These are phyloP conservation scores for Yarrowia hollandica DNA, from an alignment of 805 yeast genomes.

Conservation along the genomic window DNA sequence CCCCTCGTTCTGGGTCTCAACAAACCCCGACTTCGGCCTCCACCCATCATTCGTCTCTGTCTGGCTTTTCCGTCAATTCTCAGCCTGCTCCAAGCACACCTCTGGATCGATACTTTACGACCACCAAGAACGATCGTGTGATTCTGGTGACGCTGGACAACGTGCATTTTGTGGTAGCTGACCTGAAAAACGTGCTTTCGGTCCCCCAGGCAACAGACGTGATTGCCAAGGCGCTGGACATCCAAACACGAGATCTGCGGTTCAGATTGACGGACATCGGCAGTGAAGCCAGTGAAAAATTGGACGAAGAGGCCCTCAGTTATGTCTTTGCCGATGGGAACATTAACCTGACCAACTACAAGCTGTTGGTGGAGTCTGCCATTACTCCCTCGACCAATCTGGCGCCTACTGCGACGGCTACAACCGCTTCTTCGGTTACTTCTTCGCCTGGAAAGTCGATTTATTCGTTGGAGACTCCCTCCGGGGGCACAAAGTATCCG, in stretches of 20 bases:
- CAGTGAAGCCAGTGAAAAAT: slow-evolving; percentile 44
- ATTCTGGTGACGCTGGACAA: slow-evolving; percentile 69
- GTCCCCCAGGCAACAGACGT: slow-evolving; percentile 46
- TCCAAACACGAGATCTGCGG: slow-evolving; percentile 33
- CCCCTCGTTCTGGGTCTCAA: not conserved
- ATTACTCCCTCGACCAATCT: not conserved
- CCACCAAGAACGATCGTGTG: slow-evolving; percentile 33
- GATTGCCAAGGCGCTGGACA: slow-evolving; percentile 45
- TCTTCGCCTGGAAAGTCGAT: slow-evolving; percentile 23
- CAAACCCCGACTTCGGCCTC: slow-evolving; percentile 13
- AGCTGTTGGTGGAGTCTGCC: slow-evolving; percentile 1
- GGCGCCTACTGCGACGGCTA: not conserved
- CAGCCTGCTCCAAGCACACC: slow-evolving; percentile 8
- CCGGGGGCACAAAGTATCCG: slow-evolving; percentile 4
- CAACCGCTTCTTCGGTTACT: not conserved
- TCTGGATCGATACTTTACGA: slow-evolving; percentile 2
- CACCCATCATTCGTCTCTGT: slow-evolving; percentile 3
- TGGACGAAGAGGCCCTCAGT: slow-evolving; percentile 33
- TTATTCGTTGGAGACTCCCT: slow-evolving; percentile 10
- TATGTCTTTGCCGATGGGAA: not conserved
- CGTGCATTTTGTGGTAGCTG: slow-evolving; percentile 52
- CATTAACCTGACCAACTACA: slow-evolving; percentile 8
- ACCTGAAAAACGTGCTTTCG: slow-evolving; percentile 39
- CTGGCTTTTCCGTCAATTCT: not conserved
- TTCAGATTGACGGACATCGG: slow-evolving; percentile 71